A percentile compares a stretch with the other conserved stretches of the same genome.
phyloP scores from a whole-genome alignment of 2,329 filamentous ascomycete species.

The Alternaria triticina region DNA sequence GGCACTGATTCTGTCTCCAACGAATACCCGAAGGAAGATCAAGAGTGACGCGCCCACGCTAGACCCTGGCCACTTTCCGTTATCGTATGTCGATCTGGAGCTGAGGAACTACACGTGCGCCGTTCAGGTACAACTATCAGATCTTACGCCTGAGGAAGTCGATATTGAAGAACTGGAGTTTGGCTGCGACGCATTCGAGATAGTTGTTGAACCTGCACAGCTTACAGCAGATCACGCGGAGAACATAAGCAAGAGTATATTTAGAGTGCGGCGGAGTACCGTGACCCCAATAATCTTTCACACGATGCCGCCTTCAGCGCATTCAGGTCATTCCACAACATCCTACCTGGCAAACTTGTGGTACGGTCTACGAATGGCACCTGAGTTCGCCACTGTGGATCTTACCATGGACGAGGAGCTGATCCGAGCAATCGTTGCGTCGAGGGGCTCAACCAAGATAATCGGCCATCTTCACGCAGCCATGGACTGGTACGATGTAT shows the following conservation, averaged over 20 bases:
- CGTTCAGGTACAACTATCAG: constrained; percentile 65
- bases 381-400: constrained; percentile 67
- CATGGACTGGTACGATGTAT: constrained; percentile 62
- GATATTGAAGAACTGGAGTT: constrained; percentile 70
- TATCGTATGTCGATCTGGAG: constrained; percentile 66
- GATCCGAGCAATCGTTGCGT: constrained; percentile 59
- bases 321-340: constrained; percentile 26
- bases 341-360: constrained; percentile 63
- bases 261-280: constrained; percentile 65
- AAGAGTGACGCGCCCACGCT: constrained; percentile 55
- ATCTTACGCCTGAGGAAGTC: constrained; percentile 61
- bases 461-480: constrained; percentile 63
- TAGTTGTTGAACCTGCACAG: constrained; percentile 56
- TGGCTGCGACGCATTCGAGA: constrained; percentile 70
- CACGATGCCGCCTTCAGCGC: constrained; percentile 36
- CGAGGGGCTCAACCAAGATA: constrained; percentile 64
- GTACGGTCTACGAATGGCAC: constrained; percentile 68
- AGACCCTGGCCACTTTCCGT: constrained; percentile 66
- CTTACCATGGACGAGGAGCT: constrained; percentile 61
- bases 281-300: constrained; percentile 57
- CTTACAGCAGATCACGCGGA: constrained; percentile 32
- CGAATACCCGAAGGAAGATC: constrained; percentile 45
- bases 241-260: constrained; percentile 64
- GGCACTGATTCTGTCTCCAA: constrained; percentile 62
- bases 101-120: constrained; percentile 71